Base-by-base conservation (phyloP, 768 basidiomycete genomes). In the Phylloporus rhodoxanthus region DNA sequence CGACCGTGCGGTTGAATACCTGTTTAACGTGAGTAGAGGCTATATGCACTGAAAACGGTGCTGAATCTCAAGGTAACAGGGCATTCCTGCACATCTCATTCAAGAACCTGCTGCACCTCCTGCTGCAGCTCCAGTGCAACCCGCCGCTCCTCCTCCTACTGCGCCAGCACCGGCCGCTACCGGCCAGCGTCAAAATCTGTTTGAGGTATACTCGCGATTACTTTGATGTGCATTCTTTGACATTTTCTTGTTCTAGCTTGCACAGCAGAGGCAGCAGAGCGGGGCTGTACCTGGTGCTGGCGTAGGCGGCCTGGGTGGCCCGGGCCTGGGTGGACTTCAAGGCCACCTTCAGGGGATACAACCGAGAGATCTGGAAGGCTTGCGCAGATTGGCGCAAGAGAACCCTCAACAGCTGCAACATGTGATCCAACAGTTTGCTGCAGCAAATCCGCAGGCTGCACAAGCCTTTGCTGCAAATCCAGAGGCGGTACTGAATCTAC, bases 1-100 rank as follows among this genome's bases (percentile, higher is more conserved):
- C 8, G 93, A 98, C 59, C 80, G 96, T 26, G 96, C 96, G 7
- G 95, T 92, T n/a, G 96, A 99, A 67, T 99, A 99, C 68, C 72
- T 99, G 48, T 85, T 98, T 81, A 95, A 64, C 52, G 95, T 94
- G 58, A 57, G 85, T 71, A 9, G 42, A 56, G 41, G 34, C 40
- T 19, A 40, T 30, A 43, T 48, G 47, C 44, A 46, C 43, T 30
- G n/a, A 33, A 17, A 32, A 43, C 20, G 33, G n/a, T 29, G 33
- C 43, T 48, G 33, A 42, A 26, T 30, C n/a, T 58, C 45, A 56
- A 53, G 26, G 48, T 49, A 19, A 49, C 49, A 93, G 91, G 92
- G 90, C 36, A 91, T 93, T 54, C 89, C 92, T 4, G 72, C 78
- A 29, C 82, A 82, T 65, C 70, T 86, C 11, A 15, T 9, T 13